Evolutionary conservation across 2,329 filamentous ascomycete species (phyloP).

Genomic region (Colletotrichum liriopes): DNA sequence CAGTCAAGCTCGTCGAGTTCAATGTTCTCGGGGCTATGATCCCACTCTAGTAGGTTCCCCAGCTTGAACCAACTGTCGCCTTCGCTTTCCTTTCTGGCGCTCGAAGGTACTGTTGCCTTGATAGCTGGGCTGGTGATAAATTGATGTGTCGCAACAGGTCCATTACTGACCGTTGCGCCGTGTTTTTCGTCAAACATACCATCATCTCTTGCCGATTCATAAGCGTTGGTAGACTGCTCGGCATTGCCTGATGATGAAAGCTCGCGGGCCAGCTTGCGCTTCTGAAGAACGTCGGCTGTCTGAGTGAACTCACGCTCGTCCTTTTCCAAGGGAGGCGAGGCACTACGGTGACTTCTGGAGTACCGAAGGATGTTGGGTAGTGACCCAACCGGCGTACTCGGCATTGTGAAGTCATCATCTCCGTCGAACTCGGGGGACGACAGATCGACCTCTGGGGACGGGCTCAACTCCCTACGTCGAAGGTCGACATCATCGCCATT

Average conservation of each 20-base stretch:
- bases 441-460: slow-evolving; percentile 93
- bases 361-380: slow-evolving; percentile 68
- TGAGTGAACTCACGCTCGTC: slow-evolving; percentile 98
- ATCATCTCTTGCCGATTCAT: slow-evolving; percentile 65
- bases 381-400: slow-evolving; percentile 74
- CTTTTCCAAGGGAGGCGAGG: slow-evolving; percentile 90
- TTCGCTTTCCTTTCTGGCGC: slow-evolving; percentile 56
- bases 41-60: slow-evolving; percentile 68
- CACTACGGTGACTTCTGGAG: slow-evolving; percentile 70
- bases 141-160: slow-evolving; percentile 52
- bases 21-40: slow-evolving; percentile 87
- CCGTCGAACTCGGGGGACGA: slow-evolving; percentile 87
- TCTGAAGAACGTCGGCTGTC: slow-evolving; percentile 88
- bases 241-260: slow-evolving; percentile 52
- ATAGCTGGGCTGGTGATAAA: slow-evolving; percentile 72
- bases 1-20: slow-evolving; percentile 95
- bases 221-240: slow-evolving; percentile 53
- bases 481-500: slow-evolving; percentile 78
- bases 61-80: slow-evolving; percentile 62
- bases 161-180: slow-evolving; percentile 45
- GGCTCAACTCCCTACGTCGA: slow-evolving; percentile 81
- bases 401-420: slow-evolving; percentile 72
- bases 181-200: slow-evolving; percentile 67
- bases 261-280: slow-evolving; percentile 70
- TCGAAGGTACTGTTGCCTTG: slow-evolving; percentile 56